Conservation (phyloP, 345 rosid genomes). For the Salix koriyanagi region DNA sequence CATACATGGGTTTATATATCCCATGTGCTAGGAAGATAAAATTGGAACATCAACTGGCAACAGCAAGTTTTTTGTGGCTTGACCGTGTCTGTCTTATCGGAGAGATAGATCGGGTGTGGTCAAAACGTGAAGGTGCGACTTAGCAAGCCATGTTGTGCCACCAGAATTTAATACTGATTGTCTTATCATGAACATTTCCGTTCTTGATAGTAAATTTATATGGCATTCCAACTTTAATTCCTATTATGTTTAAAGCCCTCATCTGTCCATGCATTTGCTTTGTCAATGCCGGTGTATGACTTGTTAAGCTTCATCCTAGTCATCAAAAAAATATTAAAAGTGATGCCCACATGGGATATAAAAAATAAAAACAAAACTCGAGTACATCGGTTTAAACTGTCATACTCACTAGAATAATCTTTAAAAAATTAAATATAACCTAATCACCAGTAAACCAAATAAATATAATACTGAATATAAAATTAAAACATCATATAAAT, state of each 20-base stretch:
- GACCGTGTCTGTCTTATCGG: conserved; percentile 9
- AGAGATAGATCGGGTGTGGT: conserved; percentile 10
- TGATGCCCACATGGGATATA: not conserved
- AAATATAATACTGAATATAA: no score
- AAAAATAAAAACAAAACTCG: no score
- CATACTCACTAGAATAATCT: no score
- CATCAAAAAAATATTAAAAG: not conserved
- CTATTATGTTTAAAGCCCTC: not conserved
- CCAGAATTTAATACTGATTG: conserved; percentile 3
- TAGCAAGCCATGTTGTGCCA: not conserved
- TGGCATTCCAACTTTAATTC: not conserved
- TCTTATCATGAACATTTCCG: not conserved
- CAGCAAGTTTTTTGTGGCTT: not conserved
- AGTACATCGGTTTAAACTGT: no score
- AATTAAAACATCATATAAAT: no score
- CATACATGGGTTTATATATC: not conserved
- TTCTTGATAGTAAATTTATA: not conserved
- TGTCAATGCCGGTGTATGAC: conserved; percentile 12
- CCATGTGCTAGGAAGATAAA: not conserved
- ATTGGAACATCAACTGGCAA: no score
- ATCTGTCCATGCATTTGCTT: not conserved
- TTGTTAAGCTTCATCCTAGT: conserved; percentile 6
- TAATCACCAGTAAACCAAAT: no score
- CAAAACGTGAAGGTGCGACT: conserved; percentile 14
- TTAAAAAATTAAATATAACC: no score